Base-by-base conservation (phyloP, 1,139 yeast genomes). In the Pichia norvegensis region DNA sequence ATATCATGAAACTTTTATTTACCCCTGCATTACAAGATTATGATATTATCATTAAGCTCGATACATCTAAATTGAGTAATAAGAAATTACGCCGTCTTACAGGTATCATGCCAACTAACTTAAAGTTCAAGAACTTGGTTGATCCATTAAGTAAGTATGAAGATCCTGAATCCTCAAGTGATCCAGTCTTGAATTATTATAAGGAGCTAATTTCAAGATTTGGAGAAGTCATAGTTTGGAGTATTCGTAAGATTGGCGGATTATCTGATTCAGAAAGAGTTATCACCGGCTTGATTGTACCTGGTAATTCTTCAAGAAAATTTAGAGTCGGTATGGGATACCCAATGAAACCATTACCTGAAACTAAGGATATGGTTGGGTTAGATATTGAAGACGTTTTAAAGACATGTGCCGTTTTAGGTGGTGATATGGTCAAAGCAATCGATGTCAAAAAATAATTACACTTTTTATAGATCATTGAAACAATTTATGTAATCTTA, bases 21-120 rank as follows among this genome's bases (percentile, higher is more conserved):
- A 78, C 83, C 0, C 92, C 97, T 2, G 88, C 95, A 0, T 68
- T 85, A 50, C 73, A 75, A 50, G 97, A 90, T 64, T 92, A 82
- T 59, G 95, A 90, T 61, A 78, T 92, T 56, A 81, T 81, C 13
- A 72, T 90, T 49, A 72, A 74, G 44, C 67, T 86, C 43, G 76
- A 74, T 54, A 54, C 62, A 49, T 48, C 52, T 4, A 38, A 43
- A 8, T 41, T 46, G 19, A 20, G 75, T 42, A 61, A 73, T 43
- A 65, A 70, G 36, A 59, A 68, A 3, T 65, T 48, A 42, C 46
- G 47, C 23, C 44, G 44, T 31, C 33, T 73, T 7, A 73, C 79
- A 4, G 92, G 92, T 52, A 66, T 82, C 10, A 60, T 78, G 46
- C 78, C 78, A 13, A 63, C 71, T 4, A 65, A 69, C 43, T 16